These are phyloP conservation scores for Chaetomium globosum DNA, from an alignment of 2,329 filamentous ascomycete species.

Conservation along the genomic window DNA sequence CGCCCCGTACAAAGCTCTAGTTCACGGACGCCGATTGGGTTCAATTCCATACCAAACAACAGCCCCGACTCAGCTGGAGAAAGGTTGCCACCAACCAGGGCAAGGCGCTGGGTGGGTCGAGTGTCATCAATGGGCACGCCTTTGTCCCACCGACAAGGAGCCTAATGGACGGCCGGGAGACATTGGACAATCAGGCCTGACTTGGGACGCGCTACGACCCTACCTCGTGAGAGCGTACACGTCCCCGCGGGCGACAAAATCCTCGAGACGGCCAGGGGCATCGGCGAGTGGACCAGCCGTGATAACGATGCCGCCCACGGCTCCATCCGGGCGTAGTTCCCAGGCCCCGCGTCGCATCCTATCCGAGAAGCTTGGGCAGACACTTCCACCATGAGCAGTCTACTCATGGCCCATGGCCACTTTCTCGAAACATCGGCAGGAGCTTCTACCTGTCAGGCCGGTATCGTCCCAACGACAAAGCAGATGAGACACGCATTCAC, in stretches of 20 bases:
- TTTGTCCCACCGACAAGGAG: slow-evolving; percentile 33
- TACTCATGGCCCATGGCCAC: no score
- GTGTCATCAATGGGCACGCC: slow-evolving; percentile 36
- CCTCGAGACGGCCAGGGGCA: slow-evolving; percentile 37
- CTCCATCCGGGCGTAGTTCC: no score
- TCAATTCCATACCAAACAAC: slow-evolving; percentile 43
- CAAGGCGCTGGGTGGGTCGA: slow-evolving; percentile 41
- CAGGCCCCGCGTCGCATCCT: no score
- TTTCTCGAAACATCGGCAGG: no score
- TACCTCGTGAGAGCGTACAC: slow-evolving; percentile 42
- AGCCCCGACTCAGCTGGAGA: slow-evolving; percentile 27
- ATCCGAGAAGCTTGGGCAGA: no score
- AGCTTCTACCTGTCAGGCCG: no score
- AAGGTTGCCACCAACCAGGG: slow-evolving; percentile 29
- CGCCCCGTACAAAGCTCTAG: slow-evolving; percentile 43
- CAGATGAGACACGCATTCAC: no score
- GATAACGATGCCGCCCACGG: background rate
- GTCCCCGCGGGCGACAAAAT: slow-evolving; percentile 34
- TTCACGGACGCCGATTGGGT: slow-evolving; percentile 45
- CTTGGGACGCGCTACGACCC: slow-evolving; percentile 36
- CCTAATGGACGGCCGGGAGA: slow-evolving; percentile 37
- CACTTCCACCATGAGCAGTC: no score
- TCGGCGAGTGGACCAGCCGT: slow-evolving; percentile 30
- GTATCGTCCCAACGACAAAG: no score
- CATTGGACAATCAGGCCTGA: slow-evolving; percentile 37